Percentiles rank a stretch among this genome's conserved stretches.
Conservation (phyloP, 306 rosid species). For the Corylus americana region DNA sequence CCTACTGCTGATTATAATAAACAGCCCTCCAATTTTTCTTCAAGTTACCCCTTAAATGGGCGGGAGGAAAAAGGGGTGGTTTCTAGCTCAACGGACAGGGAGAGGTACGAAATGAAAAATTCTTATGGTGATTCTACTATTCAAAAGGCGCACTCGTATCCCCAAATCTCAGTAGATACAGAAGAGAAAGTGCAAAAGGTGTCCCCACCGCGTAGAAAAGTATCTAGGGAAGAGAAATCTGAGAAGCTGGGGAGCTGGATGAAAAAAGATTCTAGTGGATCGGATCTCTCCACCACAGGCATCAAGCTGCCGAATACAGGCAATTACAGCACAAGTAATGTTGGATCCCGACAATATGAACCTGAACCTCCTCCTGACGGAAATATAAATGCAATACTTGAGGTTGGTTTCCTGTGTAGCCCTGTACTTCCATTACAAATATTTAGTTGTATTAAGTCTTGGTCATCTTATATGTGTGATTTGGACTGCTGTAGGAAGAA, state of each 20-base stretch:
- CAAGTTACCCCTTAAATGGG: slow-evolving; percentile 44
- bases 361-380: slow-evolving; percentile 63
- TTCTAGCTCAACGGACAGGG: slow-evolving; percentile 55
- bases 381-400: slow-evolving; percentile 76
- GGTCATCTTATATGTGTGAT: slow-evolving; percentile 27
- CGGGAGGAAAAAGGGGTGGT: slow-evolving; percentile 59
- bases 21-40: slow-evolving; percentile 48
- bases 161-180: slow-evolving; percentile 53
- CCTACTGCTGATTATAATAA: slow-evolving; percentile 65
- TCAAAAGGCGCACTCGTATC: slow-evolving; percentile 56
- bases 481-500: slow-evolving; percentile 70
- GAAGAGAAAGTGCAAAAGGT: slow-evolving; percentile 78
- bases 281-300: slow-evolving; percentile 59
- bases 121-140: slow-evolving; percentile 47
- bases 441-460: slow-evolving; percentile 12
- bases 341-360: slow-evolving; percentile 54
- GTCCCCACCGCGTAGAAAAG: slow-evolving; percentile 86
- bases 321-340: slow-evolving; percentile 41
- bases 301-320: slow-evolving; percentile 55
- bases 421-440: background rate
- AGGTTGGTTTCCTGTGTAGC: slow-evolving; percentile 58
- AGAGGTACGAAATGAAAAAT: slow-evolving; percentile 62
- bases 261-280: slow-evolving; percentile 54
- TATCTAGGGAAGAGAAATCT: slow-evolving; percentile 67
- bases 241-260: slow-evolving; percentile 64